A percentile compares a stretch with the other conserved stretches of the same genome.
Conservation (phyloP, 2,329 filamentous ascomycete genomes). For the Cytospora mali region DNA sequence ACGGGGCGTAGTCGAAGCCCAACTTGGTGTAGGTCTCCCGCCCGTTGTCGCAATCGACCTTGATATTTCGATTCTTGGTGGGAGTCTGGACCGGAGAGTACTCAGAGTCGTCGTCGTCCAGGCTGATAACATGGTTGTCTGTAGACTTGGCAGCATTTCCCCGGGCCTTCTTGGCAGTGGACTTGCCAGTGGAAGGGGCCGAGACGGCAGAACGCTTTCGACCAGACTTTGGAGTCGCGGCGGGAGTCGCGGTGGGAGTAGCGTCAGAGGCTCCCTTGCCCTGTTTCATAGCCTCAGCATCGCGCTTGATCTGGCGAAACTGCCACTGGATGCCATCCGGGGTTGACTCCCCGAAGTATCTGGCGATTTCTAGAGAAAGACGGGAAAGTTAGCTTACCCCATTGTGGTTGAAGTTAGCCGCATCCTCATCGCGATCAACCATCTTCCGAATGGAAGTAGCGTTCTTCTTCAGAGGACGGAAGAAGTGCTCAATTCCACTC, state of each 20-base stretch:
- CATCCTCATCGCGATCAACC: conserved; percentile 43
- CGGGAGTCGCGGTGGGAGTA: not conserved
- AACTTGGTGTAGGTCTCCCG: not conserved
- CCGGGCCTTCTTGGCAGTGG: conserved; percentile 23
- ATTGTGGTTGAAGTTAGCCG: conserved; percentile 43
- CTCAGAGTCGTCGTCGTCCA: conserved; percentile 11
- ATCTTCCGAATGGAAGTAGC: conserved; percentile 42
- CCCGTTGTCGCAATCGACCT: not conserved
- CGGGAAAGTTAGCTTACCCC: conserved; percentile 25
- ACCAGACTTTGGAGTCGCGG: conserved; percentile 11
- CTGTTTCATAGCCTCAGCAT: conserved; percentile 50
- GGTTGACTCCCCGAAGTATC: conserved; percentile 62
- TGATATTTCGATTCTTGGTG: not conserved
- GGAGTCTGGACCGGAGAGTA: not conserved
- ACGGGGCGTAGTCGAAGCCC: not conserved
- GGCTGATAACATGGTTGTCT: not conserved
- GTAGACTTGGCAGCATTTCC: not conserved
- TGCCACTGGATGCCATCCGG: conserved; percentile 62
- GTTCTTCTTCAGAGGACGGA: conserved; percentile 50
- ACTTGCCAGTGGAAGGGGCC: conserved; percentile 22
- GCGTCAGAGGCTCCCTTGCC: conserved; percentile 8
- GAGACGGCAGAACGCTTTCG: conserved; percentile 23
- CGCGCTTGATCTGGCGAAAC: conserved; percentile 58
- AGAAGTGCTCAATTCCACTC: conserved; percentile 53
- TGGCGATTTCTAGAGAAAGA: conserved; percentile 58